A percentile compares a stretch with the other conserved stretches of the same genome.
Evolutionary conservation across 2,329 filamentous ascomycete species (phyloP).

Genomic region (Scolecobasidium constrictum): DNA sequence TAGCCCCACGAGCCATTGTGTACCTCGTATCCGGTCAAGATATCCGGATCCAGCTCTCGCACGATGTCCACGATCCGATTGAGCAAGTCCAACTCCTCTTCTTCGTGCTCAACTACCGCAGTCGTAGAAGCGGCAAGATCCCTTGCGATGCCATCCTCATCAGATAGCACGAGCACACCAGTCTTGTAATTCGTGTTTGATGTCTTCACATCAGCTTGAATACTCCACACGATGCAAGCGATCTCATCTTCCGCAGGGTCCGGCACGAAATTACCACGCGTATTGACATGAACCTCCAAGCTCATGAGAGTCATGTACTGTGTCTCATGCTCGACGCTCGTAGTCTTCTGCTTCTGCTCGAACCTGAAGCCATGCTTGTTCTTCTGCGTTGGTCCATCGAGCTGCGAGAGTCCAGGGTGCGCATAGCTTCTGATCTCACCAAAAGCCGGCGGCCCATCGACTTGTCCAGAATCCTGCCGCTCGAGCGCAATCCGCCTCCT

Average conservation of each 20-base stretch:
- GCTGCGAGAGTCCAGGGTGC: conserved; percentile 59
- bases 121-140: conserved; percentile 51
- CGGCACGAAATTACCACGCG: conserved; percentile 65
- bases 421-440: conserved; percentile 10
- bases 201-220: conserved; percentile 62
- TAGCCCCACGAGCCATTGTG: conserved; percentile 94
- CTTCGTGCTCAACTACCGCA: conserved; percentile 61
- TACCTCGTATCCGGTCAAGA: conserved; percentile 90
- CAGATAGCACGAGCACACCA: conserved; percentile 64
- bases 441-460: neutral
- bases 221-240: conserved; percentile 79
- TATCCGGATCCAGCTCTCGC: conserved; percentile 73
- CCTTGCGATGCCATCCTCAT: conserved; percentile 45
- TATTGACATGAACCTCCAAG: conserved; percentile 85
- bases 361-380: conserved; percentile 78
- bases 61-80: conserved; percentile 82
- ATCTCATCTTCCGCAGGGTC: conserved; percentile 89
- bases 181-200: conserved; percentile 43
- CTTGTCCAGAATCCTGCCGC: neutral
- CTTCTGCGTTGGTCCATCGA: conserved; percentile 77
- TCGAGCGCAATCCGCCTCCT: too few relatives aligned
- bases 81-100: conserved; percentile 73
- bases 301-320: conserved; percentile 98
- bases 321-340: conserved; percentile 69
- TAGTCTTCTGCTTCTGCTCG: conserved; percentile 63